Conservation (phyloP, 1,139 yeast genomes). For the Diutina scorzettiae region DNA sequence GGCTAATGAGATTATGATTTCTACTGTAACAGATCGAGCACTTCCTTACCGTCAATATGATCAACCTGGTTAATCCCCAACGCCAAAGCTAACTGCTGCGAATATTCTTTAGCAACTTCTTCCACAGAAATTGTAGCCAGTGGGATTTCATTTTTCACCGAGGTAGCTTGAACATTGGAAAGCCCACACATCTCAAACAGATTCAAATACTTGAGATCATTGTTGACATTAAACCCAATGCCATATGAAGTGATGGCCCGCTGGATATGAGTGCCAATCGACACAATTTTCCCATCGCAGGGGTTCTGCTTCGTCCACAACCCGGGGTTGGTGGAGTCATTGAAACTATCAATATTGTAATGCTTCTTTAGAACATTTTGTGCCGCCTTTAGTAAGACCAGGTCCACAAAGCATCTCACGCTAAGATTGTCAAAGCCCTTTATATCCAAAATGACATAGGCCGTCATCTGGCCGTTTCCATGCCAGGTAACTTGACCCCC, state of each 20-base stretch:
- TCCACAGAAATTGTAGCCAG: conserved; percentile 9
- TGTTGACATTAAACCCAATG: conserved; percentile 64
- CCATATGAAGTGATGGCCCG: conserved; percentile 87
- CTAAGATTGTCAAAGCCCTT: conserved; percentile 46
- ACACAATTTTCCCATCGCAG: conserved; percentile 55
- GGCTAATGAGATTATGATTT: too few relatives aligned
- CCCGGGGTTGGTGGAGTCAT: conserved; percentile 55
- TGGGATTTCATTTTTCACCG: conserved; percentile 18
- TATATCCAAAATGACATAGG: conserved; percentile 73
- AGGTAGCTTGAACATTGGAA: conserved; percentile 38
- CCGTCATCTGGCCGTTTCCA: conserved; percentile 89
- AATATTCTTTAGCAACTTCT: neutral
- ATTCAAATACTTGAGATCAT: conserved; percentile 64
- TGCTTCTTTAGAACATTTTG: conserved; percentile 36
- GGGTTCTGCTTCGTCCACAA: conserved; percentile 52
- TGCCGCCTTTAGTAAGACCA: conserved; percentile 53
- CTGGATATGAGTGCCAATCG: conserved; percentile 81
- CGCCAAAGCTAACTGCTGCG: neutral
- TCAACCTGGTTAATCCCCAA: conserved; percentile 19
- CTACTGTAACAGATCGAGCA: too few relatives aligned
- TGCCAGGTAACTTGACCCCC: conserved; percentile 99
- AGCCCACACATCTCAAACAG: conserved; percentile 79
- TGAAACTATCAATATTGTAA: conserved; percentile 8
- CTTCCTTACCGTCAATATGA: conserved; percentile 24
- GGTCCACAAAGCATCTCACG: conserved; percentile 63